These are phyloP conservation scores for Ogataea trehaloabstinens DNA, from an alignment of 805 yeast species.

Conservation along the genomic window DNA sequence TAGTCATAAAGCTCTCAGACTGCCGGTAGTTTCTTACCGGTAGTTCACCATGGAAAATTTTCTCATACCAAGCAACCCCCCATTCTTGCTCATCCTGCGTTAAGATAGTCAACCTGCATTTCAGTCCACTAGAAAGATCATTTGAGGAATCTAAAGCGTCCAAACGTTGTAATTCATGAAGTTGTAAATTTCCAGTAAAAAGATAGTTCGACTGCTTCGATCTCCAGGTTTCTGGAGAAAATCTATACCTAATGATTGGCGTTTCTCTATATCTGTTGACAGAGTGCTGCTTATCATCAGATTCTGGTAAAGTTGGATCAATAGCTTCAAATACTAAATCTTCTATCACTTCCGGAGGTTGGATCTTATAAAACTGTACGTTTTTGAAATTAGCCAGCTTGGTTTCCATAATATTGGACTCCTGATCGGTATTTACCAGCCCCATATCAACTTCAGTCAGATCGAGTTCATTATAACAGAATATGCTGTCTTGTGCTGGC, in stretches of 20 bases:
- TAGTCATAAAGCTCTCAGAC: conserved; percentile 18
- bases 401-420: conserved; percentile 17
- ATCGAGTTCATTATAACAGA: no score
- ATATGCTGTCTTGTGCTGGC: no score
- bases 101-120: conserved; percentile 15
- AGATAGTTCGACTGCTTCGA: conserved; percentile 16
- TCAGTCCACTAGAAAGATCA: conserved; percentile 14
- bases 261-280: conserved; percentile 10
- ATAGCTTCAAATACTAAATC: conserved; percentile 9
- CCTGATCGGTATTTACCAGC: conserved; percentile 13
- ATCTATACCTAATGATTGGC: conserved; percentile 14
- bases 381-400: conserved; percentile 23
- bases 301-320: background rate
- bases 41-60: conserved; percentile 8
- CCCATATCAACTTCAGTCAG: no score
- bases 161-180: conserved; percentile 20
- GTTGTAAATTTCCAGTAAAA: conserved; percentile 22
- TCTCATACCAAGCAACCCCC: conserved; percentile 15
- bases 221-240: conserved; percentile 16
- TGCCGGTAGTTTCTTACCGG: conserved; percentile 14
- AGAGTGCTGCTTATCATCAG: background rate
- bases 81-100: conserved; percentile 12
- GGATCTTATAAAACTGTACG: conserved; percentile 26
- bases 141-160: conserved; percentile 18
- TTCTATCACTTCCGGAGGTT: conserved; percentile 19